Evolutionary conservation across 139 green algal species (phyloP), one percentile per base, ranked within the genome.

Genomic region (Asterochloris erici): DNA sequence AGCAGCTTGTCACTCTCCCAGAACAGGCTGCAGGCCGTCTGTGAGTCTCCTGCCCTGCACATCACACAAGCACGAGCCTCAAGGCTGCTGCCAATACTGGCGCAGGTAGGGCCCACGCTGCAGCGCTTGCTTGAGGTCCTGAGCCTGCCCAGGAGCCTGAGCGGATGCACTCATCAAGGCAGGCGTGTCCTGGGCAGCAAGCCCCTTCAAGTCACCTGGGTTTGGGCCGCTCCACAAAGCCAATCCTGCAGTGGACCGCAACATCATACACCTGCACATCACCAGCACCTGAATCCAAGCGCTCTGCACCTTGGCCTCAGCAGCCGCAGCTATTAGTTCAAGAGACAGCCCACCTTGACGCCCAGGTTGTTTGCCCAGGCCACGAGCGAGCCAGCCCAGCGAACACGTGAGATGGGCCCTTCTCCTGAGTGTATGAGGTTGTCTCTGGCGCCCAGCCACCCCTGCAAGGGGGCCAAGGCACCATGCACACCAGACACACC

Each of bases 401-500:
- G 82, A 11, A 94, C 85, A 16, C 84, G 81, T 24, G 86, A 86
- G 15, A 98, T 86, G 13, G 88, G 74, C 10, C 91, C 91, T 87
- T 93, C 92, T 0, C 93, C 96, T 64, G 87, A 78, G 47, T 95
- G 90, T 63, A 99, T 83, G 14, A 94, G 82, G 17, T 86, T 89
- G 84, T 98, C 94, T 24, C 81, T 87, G 62, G 84, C 89, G 15
- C 93, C 94, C 78, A 98, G 87, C 96, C 96, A 98, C 27, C 96
- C 96, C 90, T 95, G 88, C 19, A 77, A 1, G 15, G 54, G 14
- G 74, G 24, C 27, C 23, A 54, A 54, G 38, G 38, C 38, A 54
- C 38, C 38, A 54, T 54, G 38, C 38, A 54, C 38, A 54, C 38
- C 38, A 54, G 38, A 54, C 2, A 10, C 38, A 54, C 6, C 38